These are phyloP conservation scores for Abelmoschus esculentus DNA, from an alignment of 345 rosid genomes.

Conservation along the genomic window DNA sequence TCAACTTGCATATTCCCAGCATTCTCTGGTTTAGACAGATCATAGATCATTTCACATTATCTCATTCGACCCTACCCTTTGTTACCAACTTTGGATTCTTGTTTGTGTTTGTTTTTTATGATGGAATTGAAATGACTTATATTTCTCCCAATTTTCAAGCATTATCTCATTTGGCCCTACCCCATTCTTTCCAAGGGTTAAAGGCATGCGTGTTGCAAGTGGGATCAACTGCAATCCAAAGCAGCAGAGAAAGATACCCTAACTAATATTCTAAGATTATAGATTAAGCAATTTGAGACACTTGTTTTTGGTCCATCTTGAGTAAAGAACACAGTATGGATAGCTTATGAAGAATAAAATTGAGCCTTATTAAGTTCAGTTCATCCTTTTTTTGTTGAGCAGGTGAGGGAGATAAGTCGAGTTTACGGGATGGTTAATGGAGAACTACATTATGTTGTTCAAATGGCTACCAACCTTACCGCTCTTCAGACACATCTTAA, in stretches of 20 bases:
- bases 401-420: conserved; percentile 12
- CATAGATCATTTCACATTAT: not conserved
- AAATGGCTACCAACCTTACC: not conserved
- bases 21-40: not conserved
- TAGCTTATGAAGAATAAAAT: not conserved
- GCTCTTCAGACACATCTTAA: conserved; percentile 9
- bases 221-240: not conserved
- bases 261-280: not conserved
- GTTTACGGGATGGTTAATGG: conserved; percentile 1
- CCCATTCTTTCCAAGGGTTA: not conserved
- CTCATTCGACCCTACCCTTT: not conserved
- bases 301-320: not conserved
- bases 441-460: not conserved
- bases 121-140: not conserved
- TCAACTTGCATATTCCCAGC: not conserved
- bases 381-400: not conserved
- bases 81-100: not conserved
- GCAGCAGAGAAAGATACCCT: not conserved
- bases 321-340: not conserved
- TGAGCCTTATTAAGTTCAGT: not conserved
- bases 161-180: not conserved
- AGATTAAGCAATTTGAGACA: not conserved
- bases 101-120: not conserved
- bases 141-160: not conserved
- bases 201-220: not conserved